phyloP scores from a whole-genome alignment of 257 asterid genomes.

The Nicotiana paniculata region DNA sequence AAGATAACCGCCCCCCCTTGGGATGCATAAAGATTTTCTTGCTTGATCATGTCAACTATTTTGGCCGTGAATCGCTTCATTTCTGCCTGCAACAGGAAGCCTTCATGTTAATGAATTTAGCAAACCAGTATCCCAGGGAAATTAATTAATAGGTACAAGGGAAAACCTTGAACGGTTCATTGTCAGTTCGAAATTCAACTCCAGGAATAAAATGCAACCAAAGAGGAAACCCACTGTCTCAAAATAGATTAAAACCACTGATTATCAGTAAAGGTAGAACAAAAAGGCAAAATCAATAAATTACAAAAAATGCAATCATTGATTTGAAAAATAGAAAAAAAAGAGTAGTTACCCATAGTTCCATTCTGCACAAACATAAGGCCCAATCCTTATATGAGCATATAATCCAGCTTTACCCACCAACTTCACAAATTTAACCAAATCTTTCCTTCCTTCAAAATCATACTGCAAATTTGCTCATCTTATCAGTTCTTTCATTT shows the following conservation, averaged over 20 bases:
- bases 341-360: conserved; percentile 57
- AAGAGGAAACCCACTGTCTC: conserved; percentile 82
- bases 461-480: conserved; percentile 51
- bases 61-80: conserved; percentile 83
- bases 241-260: not conserved
- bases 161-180: conserved; percentile 71
- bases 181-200: conserved; percentile 65
- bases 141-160: not conserved
- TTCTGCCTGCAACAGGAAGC: conserved; percentile 49
- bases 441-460: conserved; percentile 73
- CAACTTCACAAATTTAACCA: conserved; percentile 71
- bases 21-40: conserved; percentile 71
- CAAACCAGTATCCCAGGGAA: not conserved
- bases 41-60: conserved; percentile 82
- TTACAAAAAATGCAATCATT: not conserved
- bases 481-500: conserved; percentile 19
- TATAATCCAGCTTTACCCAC: conserved; percentile 63
- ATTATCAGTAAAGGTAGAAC: not conserved
- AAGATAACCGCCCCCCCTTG: conserved; percentile 90
- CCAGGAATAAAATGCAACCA: conserved; percentile 94
- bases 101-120: not conserved
- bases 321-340: not conserved
- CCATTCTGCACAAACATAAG: conserved; percentile 95
- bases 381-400: conserved; percentile 73
- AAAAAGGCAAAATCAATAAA: not conserved